A percentile compares a stretch with the other conserved stretches of the same genome.
Conservation (phyloP, 768 basidiomycete species). For the Baorangia bicolor region DNA sequence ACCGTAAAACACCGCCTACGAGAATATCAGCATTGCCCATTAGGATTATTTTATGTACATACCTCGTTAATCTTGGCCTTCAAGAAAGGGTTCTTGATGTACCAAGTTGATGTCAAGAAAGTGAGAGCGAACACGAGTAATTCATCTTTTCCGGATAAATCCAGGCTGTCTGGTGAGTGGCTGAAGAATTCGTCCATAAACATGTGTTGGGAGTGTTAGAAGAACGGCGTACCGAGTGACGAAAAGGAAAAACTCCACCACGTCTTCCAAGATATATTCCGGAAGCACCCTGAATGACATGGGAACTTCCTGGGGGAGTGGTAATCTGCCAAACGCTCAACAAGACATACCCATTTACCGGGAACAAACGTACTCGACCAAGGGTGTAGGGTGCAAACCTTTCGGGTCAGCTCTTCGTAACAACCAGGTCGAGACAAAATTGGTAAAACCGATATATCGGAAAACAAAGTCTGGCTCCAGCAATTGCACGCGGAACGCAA, state of each 20-base stretch:
- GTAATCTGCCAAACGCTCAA: slow-evolving; percentile 54
- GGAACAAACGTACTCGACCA: slow-evolving; percentile 54
- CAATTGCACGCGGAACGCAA: slow-evolving; percentile 83
- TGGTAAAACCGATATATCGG: slow-evolving; percentile 78
- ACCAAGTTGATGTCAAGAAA: slow-evolving; percentile 92
- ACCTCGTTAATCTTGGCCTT: slow-evolving; percentile 97
- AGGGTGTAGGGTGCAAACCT: slow-evolving; percentile 68
- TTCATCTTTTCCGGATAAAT: slow-evolving; percentile 81
- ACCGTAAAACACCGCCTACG: slow-evolving; percentile 71
- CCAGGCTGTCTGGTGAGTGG: slow-evolving; percentile 74
- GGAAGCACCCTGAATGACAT: slow-evolving; percentile 84
- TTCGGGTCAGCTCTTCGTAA: slow-evolving; percentile 86
- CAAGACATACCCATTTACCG: background rate
- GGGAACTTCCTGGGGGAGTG: slow-evolving; percentile 83
- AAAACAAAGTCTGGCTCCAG: slow-evolving; percentile 83
- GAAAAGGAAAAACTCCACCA: slow-evolving; percentile 87
- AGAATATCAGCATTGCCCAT: slow-evolving; percentile 1
- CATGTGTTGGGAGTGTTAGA: background rate
- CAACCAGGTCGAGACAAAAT: slow-evolving; percentile 91
- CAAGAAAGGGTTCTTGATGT: slow-evolving; percentile 98
- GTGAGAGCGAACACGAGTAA: slow-evolving; percentile 85
- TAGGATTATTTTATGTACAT: slow-evolving; percentile 13
- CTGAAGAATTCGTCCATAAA: slow-evolving; percentile 33
- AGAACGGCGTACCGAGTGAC: slow-evolving; percentile 62
- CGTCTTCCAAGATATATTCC: slow-evolving; percentile 92